Percentiles rank a stretch among this genome's conserved stretches.
phyloP scores from a whole-genome alignment of 139 green algal genomes.

The Chlamydomonas sphaeroides region DNA sequence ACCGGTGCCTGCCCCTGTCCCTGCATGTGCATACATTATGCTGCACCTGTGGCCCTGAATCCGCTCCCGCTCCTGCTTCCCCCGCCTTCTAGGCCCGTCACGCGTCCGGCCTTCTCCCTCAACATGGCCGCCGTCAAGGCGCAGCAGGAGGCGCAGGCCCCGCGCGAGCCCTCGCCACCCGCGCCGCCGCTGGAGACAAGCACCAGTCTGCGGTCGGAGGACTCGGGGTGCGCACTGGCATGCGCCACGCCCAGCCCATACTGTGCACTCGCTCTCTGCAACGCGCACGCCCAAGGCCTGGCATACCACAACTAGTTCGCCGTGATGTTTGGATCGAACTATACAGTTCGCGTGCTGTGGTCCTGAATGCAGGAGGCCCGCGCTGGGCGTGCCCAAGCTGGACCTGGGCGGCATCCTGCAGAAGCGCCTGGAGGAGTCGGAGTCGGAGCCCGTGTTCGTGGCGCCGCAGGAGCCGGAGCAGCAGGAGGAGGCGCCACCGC shows the following conservation, averaged over 20 bases:
- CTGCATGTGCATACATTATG: too few relatives aligned
- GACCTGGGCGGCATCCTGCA: conserved; percentile 34
- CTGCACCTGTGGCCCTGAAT: too few relatives aligned
- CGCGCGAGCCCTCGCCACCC: too few relatives aligned
- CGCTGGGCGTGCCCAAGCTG: conserved; percentile 43
- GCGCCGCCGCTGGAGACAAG: neutral
- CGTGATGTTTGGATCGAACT: neutral
- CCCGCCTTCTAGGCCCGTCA: too few relatives aligned
- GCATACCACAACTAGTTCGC: too few relatives aligned
- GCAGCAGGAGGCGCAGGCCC: neutral
- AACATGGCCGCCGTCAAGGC: neutral
- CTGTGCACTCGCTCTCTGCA: too few relatives aligned
- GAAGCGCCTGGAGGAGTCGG: conserved; percentile 28
- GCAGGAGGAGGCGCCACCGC: neutral
- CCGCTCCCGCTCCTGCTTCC: too few relatives aligned
- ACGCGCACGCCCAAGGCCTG: too few relatives aligned
- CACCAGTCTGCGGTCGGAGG: neutral
- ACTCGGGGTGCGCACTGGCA: conserved; percentile 8
- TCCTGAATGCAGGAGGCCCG: conserved; percentile 1
- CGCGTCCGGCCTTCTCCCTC: too few relatives aligned
- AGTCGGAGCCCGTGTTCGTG: conserved; percentile 5
- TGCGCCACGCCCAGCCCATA: too few relatives aligned
- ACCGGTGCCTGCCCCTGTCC: too few relatives aligned
- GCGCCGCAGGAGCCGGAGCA: neutral
- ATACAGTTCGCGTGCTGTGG: neutral